Base-by-base conservation (phyloP, 139 green algal species). In the Penium margaritaceum region DNA sequence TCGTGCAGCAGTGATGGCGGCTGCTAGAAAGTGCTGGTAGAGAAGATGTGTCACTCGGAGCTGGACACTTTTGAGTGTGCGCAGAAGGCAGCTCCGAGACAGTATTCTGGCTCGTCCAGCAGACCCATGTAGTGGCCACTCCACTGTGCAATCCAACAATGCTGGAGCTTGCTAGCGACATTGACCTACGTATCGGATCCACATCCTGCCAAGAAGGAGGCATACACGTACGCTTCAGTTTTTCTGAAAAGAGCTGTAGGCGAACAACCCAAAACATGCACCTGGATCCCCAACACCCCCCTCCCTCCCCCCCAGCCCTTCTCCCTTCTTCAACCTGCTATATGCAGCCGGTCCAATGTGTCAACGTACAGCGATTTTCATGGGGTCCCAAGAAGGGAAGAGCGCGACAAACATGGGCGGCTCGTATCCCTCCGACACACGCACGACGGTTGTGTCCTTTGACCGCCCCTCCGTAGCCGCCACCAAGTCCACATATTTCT, bases 391-490 rank as follows among this genome's bases (percentile, higher is more conserved):
- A 29, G n/a, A 32, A 3, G 32, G 32, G 30, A 80, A 80, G 69
- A 73, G 39, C 0, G 19, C 17, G 1, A 72, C 78, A 37, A 80
- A 80, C 47, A 80, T 66, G 30, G 66, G 66, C 27, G 73, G 66
- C 38, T 80, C 73, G 5, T 55, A 36, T 12, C 73, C 70, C 30
- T 68, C 30, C n/a, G n/a, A 21, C 24, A 80, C 70, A 7, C 14
- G 7, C 30, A 46, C 29, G 33, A 81, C 53, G 37, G 64, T 64
- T 12, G 67, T 51, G 33, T 79, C 72, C 19, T 3, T 27, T 19
- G 67, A 79, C 64, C 72, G 2, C 5, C 72, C 72, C 17, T 79
- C 72, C 66, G 21, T 6, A 19, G 32, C 34, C 17, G 39, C 38
- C 41, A 64, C 30, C 9, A 14, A n/a, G 1, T 74, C 72, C 34